Conservation (phyloP, 148 eudicot genomes). For the Rhododendron henanense region DNA sequence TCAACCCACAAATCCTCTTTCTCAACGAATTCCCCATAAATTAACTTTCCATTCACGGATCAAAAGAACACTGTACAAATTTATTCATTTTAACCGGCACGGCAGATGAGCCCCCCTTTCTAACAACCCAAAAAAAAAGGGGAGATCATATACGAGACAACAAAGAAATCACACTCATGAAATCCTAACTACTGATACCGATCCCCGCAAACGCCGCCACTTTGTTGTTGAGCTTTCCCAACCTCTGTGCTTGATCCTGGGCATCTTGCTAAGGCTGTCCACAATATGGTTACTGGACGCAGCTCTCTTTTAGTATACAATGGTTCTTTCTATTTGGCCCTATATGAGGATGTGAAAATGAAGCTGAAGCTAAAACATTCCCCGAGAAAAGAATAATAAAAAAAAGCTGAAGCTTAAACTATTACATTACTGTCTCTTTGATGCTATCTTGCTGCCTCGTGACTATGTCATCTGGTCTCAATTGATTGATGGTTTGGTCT, state of each 20-base stretch:
- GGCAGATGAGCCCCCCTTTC: neutral
- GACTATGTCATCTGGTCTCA: slow-evolving; percentile 17
- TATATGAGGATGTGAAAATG: neutral
- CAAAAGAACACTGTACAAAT: slow-evolving; percentile 3
- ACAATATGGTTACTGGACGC: neutral
- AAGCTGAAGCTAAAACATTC: neutral
- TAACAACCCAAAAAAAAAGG: neutral
- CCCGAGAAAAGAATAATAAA: neutral
- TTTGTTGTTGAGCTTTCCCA: neutral
- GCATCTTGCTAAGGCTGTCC: neutral
- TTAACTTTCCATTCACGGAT: neutral
- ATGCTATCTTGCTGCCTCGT: slow-evolving; percentile 30
- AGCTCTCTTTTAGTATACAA: neutral
- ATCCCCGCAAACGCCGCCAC: neutral
- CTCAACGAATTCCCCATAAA: neutral
- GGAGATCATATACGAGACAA: neutral
- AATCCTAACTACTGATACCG: neutral
- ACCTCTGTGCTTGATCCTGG: neutral
- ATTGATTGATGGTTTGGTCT: slow-evolving; percentile 16
- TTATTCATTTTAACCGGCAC: neutral
- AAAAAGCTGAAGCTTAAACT: neutral
- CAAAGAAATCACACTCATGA: neutral
- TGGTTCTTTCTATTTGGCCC: neutral
- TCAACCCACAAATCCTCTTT: neutral
- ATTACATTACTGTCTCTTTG: slow-evolving; percentile 29